These are phyloP conservation scores for Protostelium mycophagum DNA, from an alignment of 78 protist species.

Conservation along the genomic window DNA sequence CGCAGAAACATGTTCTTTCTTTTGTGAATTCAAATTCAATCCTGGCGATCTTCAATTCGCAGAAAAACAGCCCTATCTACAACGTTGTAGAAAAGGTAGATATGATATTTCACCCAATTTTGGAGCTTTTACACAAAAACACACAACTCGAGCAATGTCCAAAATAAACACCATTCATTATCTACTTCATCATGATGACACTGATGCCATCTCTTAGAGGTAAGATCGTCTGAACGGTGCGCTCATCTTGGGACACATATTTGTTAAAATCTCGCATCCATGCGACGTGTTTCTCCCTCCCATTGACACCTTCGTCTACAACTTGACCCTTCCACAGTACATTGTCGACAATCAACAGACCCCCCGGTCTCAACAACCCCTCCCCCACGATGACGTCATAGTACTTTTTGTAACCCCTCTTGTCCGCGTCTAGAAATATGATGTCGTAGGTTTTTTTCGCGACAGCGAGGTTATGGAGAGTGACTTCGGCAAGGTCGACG, in stretches of 20 bases:
- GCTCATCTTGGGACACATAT: neutral
- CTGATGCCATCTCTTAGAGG: neutral
- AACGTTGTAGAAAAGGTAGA: too few relatives aligned
- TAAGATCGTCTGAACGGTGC: neutral
- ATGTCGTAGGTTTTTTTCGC: neutral
- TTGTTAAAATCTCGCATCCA: too few relatives aligned
- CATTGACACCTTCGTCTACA: neutral
- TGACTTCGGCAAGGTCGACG: neutral
- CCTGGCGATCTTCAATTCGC: too few relatives aligned
- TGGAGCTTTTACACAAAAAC: too few relatives aligned
- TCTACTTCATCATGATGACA: neutral
- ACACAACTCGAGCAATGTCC: too few relatives aligned
- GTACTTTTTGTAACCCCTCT: neutral
- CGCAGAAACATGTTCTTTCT: too few relatives aligned
- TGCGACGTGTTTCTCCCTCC: neutral
- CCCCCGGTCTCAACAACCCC: neutral
- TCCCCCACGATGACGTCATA: neutral
- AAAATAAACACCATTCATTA: too few relatives aligned
- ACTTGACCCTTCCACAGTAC: neutral
- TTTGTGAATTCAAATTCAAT: too few relatives aligned
- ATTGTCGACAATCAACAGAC: neutral
- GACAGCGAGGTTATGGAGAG: neutral
- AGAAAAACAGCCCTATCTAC: too few relatives aligned
- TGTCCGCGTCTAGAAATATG: neutral
- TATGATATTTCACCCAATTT: too few relatives aligned